Evolutionary conservation across 345 rosid species (phyloP), one percentile per base, ranked within the genome.

Genomic region (Populus ilicifolia): DNA sequence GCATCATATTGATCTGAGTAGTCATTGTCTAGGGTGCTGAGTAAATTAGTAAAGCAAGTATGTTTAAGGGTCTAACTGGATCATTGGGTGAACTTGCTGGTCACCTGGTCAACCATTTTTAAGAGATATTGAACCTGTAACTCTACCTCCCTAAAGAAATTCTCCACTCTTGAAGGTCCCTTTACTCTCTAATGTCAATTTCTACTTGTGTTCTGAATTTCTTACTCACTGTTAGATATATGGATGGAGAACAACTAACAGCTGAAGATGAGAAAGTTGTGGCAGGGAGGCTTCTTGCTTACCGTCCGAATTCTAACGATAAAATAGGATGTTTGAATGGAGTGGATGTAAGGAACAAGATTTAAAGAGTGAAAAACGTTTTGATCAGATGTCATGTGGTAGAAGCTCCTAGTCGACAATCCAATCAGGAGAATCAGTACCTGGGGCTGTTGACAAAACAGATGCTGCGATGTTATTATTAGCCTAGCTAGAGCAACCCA

Each of bases 291-390:
- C 94, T 94, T 86, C 97, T 94, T 73, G 80, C 79, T 59, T 78
- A 87, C 80, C 97, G 91, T 85, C 94, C 93, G 17, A 90, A 86
- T 69, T 85, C 88, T 75, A 90, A 86, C 69, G 98, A 92, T 78
- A 92, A 92, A 89, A 86, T 92, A 74, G 98, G 94, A 56, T 88
- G 92, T 70, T 41, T 41, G 11, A 10, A 41, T 41, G 44, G 44
- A 41, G 44, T 41, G 13, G 44, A 41, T 41, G 44, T 41, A 41
- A 41, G 14, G 44, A 41, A 41, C 14, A 2, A 41, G 4, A 41
- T 10, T 10, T 10, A 41, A 10, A 41, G 44, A 41, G 12, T 41
- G 0, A 41, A 41, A 41, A 41, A 41, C 13, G 44, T 13, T 41
- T 41, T 10, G 14, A 41, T 41, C 44, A 41, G 44, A 41, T 41